Conservation (phyloP, 2,329 filamentous ascomycete species). For the Exophiala viscosa region DNA sequence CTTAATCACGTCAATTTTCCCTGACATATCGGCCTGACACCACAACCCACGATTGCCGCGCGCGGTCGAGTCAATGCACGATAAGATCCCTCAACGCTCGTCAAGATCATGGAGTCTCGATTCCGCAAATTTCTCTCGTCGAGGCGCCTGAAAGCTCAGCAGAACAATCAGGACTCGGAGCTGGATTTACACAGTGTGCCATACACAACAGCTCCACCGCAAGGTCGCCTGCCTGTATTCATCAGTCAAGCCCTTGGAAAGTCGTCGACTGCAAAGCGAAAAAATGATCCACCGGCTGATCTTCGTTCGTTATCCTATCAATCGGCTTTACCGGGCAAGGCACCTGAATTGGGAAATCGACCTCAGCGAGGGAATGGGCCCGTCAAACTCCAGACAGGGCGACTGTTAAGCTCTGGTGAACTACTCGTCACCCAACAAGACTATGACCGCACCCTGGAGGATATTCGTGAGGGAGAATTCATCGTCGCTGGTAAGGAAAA, state of each 20-base stretch:
- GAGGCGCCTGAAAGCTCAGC: constrained; percentile 8
- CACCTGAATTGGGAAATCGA: constrained; percentile 22
- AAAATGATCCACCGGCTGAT: neutral
- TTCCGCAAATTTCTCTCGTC: constrained; percentile 20
- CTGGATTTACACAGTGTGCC: constrained; percentile 21
- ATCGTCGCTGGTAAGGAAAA: constrained; percentile 26
- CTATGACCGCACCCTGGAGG: constrained; percentile 25
- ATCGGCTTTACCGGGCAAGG: constrained; percentile 19
- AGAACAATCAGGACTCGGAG: constrained; percentile 6
- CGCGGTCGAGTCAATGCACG: constrained; percentile 15
- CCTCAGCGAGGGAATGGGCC: constrained; percentile 29
- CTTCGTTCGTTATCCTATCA: constrained; percentile 24
- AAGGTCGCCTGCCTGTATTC: constrained; percentile 18
- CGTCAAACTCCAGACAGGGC: constrained; percentile 28
- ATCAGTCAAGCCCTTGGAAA: constrained; percentile 19
- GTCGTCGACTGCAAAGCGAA: constrained; percentile 6
- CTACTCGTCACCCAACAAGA: constrained; percentile 26
- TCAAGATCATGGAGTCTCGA: constrained; percentile 21
- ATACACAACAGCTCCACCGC: constrained; percentile 15
- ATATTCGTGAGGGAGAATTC: constrained; percentile 27
- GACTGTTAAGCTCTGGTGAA: constrained; percentile 28
- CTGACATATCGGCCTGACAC: constrained; percentile 18
- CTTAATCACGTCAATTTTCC: constrained; percentile 19
- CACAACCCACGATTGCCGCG: constrained; percentile 2
- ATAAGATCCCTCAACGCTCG: constrained; percentile 1